Evolutionary conservation across 78 protist genomes (phyloP).

Genomic region (Polysphondylium violaceum): DNA sequence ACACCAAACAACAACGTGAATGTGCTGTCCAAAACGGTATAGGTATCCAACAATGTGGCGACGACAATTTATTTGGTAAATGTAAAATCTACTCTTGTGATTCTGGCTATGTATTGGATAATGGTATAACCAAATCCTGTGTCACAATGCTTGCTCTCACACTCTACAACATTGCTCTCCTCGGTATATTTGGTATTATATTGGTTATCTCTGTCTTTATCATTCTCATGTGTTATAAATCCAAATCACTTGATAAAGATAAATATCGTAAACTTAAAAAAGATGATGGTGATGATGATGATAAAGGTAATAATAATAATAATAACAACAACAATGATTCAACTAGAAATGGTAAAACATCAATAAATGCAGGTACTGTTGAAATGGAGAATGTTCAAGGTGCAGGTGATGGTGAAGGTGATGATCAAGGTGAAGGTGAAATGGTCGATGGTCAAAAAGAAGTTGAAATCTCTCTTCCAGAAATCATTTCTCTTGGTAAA

Average conservation of each 20-base stretch:
- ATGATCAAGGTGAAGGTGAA: not conserved
- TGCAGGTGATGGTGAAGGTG: not conserved
- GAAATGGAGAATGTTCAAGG: conserved; percentile 5
- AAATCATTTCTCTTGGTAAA: conserved; percentile 48
- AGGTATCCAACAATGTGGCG: conserved; percentile 27
- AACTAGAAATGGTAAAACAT: conserved; percentile 2
- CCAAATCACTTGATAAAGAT: conserved; percentile 42
- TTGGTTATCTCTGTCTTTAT: not conserved
- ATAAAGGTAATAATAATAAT: not conserved
- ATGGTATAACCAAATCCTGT: conserved; percentile 53
- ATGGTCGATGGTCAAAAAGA: conserved; percentile 3
- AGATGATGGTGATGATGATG: not conserved
- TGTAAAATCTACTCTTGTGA: conserved; percentile 37
- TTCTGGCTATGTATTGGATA: conserved; percentile 56
- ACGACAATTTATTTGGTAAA: conserved; percentile 10
- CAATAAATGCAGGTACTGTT: not conserved
- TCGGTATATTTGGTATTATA: conserved; percentile 35
- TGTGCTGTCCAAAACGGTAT: conserved; percentile 40
- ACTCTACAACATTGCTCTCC: conserved; percentile 28
- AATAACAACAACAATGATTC: not conserved
- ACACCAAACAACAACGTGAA: not conserved
- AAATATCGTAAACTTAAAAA: conserved; percentile 10
- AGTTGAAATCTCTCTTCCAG: conserved; percentile 31
- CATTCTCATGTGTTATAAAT: conserved; percentile 19
- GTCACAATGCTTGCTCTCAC: conserved; percentile 15